Evolutionary conservation across 805 yeast genomes (phyloP), one percentile per base, ranked within the genome.

Genomic region (Zygoascus bituminiphila): DNA sequence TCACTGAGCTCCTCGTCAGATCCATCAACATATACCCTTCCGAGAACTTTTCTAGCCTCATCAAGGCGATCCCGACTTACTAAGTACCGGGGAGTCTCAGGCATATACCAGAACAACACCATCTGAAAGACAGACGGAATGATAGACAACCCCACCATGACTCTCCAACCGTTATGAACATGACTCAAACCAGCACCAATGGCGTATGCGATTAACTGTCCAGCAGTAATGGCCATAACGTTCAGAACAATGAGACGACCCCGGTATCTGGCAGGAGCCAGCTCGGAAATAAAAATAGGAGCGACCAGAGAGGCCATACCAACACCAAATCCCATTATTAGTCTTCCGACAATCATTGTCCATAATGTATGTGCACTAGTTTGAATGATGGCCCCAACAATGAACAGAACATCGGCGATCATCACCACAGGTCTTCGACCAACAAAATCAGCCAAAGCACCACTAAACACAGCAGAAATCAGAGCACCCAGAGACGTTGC

Each of bases 401-500:
- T 72, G 62, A 93, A 91, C 59, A 88, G 67, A 1, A 83, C 62
- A 60, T 88, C 88, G 12, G 96, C 87, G 36, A 81, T 78, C 74
- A 89, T 76, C 39, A 93, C 74, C 43, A 88, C 84, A 46, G 84
- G 81, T 61, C 82, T 88, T 57, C 98, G 78, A 39, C 98, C 98
- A 54, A 83, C 67, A 21, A 76, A 60, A 62, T 93, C 96, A 41
- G 96, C 96, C 22, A 77, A 63, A 0, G 82, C 64, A 44, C 98
- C 98, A 2, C 96, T 94, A 31, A 78, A 54, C 12, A 84, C 51
- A 5, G 96, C 81, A 9, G 94, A 84, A 22, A 91, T 68, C 39
- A 91, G 69, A 1, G 98, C 98, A 52, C 98, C 98, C 23, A 89
- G 70, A 0, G 97, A 86, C 0, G 98, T 91, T 8, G 96, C 95